Conservation (phyloP, 306 rosid genomes). For the Rosa multiflora region DNA sequence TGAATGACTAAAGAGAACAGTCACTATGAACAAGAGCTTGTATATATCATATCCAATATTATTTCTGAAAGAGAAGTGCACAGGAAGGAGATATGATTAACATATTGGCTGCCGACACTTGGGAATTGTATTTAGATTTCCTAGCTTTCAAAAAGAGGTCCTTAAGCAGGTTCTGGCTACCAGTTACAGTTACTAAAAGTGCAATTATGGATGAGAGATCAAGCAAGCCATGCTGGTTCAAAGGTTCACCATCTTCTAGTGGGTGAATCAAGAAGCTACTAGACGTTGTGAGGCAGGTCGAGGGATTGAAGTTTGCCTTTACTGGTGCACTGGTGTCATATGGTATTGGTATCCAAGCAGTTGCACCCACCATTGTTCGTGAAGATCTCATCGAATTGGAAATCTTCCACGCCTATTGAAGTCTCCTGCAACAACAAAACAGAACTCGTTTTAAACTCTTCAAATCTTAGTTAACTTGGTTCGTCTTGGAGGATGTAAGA, state of each 20-base stretch:
- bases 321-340: background rate
- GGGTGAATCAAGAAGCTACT: background rate
- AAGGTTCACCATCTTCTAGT: background rate
- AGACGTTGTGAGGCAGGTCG: background rate
- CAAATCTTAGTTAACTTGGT: background rate
- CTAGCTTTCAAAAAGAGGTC: background rate
- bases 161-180: background rate
- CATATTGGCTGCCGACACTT: background rate
- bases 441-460: background rate
- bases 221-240: background rate
- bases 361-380: background rate
- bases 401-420: background rate
- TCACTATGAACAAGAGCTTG: background rate
- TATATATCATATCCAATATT: background rate
- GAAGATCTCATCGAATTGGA: background rate
- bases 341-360: background rate
- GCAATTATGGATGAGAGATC: background rate
- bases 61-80: constrained; percentile 8
- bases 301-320: background rate
- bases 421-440: background rate
- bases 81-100: background rate
- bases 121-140: background rate
- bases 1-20: background rate
- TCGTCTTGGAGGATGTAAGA: background rate
- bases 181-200: background rate